Evolutionary conservation across 345 rosid species (phyloP), one percentile per base, ranked within the genome.

Genomic region (Ceriops zippeliana): DNA sequence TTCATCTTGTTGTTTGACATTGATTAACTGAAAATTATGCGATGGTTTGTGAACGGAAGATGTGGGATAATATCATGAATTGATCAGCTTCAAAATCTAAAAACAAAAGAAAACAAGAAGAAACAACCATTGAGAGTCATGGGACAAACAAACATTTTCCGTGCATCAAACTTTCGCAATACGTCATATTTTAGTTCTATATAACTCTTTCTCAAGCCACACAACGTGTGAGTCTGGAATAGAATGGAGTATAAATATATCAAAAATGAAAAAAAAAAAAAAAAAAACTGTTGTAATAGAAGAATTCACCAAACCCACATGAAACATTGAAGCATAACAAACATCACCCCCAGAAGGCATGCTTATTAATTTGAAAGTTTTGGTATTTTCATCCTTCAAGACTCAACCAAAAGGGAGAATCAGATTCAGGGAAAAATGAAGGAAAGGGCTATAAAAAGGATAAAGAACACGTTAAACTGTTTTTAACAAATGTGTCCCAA

Each of bases 1-100:
- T 90, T 90, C 93, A 90, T 80, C 85, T 83, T 89, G 71, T 71
- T 73, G 87, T 83, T 87, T 63, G 89, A 76, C 85, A 85, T 83
- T 63, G 59, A 15, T 56, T 52, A 20, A 5, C 17, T 16, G 6
- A 46, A 54, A 49, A 34, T 21, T 66, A 10, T 22, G 24, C 22
- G 24, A 5, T 10, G 59, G 59, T 10, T 54, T 9, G 16, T 22
- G 5, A 22, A 22, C 4, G 16, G 22, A 15, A 8, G 24, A 54
- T 2, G 24, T 54, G 49, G 17, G 17, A 42, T 22, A 26, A 54
- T 52, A 7, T 26, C 58, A 22, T 26, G 58, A 0, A n/a, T 21
- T 53, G 46, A 38, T 9, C 15, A 9, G 16, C 58, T 54, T 54
- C 27, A 54, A 26, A 54, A 54, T 54, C 58, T 22, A 11, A 21